A percentile compares a stretch with the other conserved stretches of the same genome.
Conservation (phyloP, 306 rosid species). For the Prunus fruticosa region DNA sequence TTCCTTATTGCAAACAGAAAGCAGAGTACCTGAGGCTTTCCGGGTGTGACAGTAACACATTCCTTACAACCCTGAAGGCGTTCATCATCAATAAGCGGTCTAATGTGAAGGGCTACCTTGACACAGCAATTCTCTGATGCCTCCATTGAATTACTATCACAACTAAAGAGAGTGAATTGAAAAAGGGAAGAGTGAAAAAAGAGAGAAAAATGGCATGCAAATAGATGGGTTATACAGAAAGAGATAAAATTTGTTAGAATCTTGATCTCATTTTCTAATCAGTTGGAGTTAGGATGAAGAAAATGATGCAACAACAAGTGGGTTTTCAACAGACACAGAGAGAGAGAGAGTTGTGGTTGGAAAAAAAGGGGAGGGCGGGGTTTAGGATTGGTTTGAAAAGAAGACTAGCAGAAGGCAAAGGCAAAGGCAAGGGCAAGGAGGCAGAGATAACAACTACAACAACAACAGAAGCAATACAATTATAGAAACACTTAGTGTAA, state of each 20-base stretch:
- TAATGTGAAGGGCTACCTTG: constrained; percentile 79
- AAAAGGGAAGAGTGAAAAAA: not conserved
- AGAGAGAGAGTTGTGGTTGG: constrained; percentile 16
- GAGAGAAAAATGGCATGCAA: not conserved
- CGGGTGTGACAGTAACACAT: constrained; percentile 53
- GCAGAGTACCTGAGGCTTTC: constrained; percentile 62
- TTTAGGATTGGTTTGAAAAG: constrained; percentile 18
- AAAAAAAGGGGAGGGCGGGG: constrained; percentile 22
- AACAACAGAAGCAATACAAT: no score
- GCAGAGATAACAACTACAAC: no score
- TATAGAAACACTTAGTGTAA: no score
- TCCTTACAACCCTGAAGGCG: constrained; percentile 65
- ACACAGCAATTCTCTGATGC: constrained; percentile 63
- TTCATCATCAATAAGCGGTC: constrained; percentile 78
- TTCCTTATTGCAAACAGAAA: not conserved
- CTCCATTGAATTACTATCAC: constrained; percentile 41
- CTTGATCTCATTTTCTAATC: constrained; percentile 13
- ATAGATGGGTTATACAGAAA: constrained; percentile 5
- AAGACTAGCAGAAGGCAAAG: constrained; percentile 8
- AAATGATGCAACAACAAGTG: constrained; percentile 40
- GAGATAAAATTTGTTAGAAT: constrained; percentile 3
- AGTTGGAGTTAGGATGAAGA: constrained; percentile 36
- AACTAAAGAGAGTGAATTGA: not conserved
- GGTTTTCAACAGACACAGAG: constrained; percentile 6
- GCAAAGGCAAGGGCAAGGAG: no score